phyloP scores from a whole-genome alignment of 2,329 filamentous ascomycete genomes.

The Cladosporium sp. region DNA sequence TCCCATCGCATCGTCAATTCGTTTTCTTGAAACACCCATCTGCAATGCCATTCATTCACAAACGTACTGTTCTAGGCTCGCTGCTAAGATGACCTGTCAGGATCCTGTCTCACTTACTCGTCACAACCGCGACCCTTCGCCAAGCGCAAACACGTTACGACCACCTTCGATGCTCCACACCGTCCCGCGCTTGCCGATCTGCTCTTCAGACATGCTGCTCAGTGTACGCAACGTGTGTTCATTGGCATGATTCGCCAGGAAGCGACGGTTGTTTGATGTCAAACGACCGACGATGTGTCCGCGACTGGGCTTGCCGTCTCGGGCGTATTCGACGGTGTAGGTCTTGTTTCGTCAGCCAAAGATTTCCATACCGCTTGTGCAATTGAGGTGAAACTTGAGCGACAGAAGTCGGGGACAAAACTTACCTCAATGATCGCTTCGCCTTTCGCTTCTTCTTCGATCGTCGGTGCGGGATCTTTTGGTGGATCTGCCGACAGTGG shows the following conservation, averaged over 20 bases:
- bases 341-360: slow-evolving; percentile 46
- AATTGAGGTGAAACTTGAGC: neutral
- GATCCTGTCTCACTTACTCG: neutral
- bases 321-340: slow-evolving; percentile 61
- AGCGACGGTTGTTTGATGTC: slow-evolving; percentile 49
- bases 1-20: neutral
- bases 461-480: slow-evolving; percentile 43
- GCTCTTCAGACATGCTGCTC: slow-evolving; percentile 47
- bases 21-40: neutral
- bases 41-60: neutral
- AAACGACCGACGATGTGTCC: slow-evolving; percentile 59
- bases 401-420: neutral
- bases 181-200: slow-evolving; percentile 44
- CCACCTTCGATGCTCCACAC: slow-evolving; percentile 16
- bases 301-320: slow-evolving; percentile 51
- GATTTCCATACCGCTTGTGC: neutral
- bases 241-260: slow-evolving; percentile 61
- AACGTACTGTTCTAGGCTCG: neutral
- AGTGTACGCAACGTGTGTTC: slow-evolving; percentile 51
- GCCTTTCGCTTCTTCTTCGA: slow-evolving; percentile 51
- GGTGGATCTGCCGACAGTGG: slow-evolving; percentile 47
- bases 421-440: slow-evolving; percentile 57
- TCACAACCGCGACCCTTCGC: slow-evolving; percentile 24
- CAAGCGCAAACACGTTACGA: slow-evolving; percentile 26
- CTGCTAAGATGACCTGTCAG: neutral